Base-by-base conservation (phyloP, 768 basidiomycete species). In the Leccinum rimulosum region DNA sequence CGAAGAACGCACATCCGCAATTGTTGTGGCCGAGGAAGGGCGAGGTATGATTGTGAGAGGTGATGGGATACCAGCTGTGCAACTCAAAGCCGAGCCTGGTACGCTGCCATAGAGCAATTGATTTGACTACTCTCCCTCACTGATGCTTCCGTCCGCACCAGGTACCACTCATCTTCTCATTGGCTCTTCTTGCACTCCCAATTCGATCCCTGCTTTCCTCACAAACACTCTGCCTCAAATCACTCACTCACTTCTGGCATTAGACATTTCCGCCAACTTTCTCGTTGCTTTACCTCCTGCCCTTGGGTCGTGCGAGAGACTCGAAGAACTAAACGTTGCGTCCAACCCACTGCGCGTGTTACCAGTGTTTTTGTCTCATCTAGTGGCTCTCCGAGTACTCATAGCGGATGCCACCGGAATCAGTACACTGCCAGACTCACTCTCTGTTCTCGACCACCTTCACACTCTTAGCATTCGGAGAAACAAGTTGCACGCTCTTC, bases 121-220 rank as follows among this genome's bases (percentile, higher is more conserved):
- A 31, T 52, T 6, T 22, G 11, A 45, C 8, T 30, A 11, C 28
- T 1, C 3, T 8, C 15, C 10, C 30, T 57, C 22, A 5, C 55
- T 64, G 48, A 70, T 33, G 12, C 35, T 12, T 14, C 9, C 8
- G 25, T 52, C 28, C 22, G 6, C 55, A 51, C 57, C 58, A 98
- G 96, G 89, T 17, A 94, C 94, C 19, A 99, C 96, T 0, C 96
- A 99, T 80, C 82, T 99, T 51, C 81, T 98, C 31, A 83, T 99
- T 43, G 87, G 91, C n/a, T 87, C 87, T 19, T 90, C 88, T 2
- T 79, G 75, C 59, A 91, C 87, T 3, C 91, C 90, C 38, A 91
- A 87, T 66, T 84, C 82, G 53, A 82, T 98, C 57, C 88, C 91
- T 19, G 67, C 82, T 3, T 92, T 95, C 70, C 80, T 98, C 56